Conservation (phyloP, 495 filamentous ascomycete genomes). For the Aspergillus ostianus region DNA sequence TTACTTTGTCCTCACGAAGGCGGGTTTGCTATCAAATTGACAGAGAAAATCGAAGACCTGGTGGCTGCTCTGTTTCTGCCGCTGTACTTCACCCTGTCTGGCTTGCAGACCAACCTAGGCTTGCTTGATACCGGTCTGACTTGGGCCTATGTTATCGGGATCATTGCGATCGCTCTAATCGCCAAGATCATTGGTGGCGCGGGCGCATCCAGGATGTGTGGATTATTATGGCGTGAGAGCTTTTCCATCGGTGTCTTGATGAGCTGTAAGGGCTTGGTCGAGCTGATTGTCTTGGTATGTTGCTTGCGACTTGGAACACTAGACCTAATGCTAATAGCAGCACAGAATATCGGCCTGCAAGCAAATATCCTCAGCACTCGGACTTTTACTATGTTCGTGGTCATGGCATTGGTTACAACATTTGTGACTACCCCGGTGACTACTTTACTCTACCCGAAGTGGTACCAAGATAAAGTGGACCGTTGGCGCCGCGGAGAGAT, state of each 20-base stretch:
- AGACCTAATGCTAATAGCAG: constrained; percentile 21
- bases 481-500: constrained; percentile 91
- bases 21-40: constrained; percentile 90
- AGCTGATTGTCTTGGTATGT: constrained; percentile 89
- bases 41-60: constrained; percentile 95
- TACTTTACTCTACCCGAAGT: constrained; percentile 73
- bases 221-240: constrained; percentile 89
- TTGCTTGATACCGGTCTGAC: constrained; percentile 77
- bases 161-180: constrained; percentile 78
- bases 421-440: constrained; percentile 88
- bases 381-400: constrained; percentile 98
- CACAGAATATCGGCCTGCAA: constrained; percentile 89
- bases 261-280: constrained; percentile 96
- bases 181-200: constrained; percentile 87
- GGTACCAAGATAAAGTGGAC: constrained; percentile 88
- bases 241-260: constrained; percentile 89
- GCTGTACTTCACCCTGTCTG: constrained; percentile 93
- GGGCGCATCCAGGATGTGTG: constrained; percentile 71
- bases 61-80: constrained; percentile 87
- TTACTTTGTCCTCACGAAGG: constrained; percentile 92
- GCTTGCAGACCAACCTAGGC: constrained; percentile 84
- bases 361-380: constrained; percentile 81
- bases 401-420: constrained; percentile 93
- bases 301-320: background rate
- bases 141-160: constrained; percentile 89